phyloP scores from a whole-genome alignment of 495 filamentous ascomycete species.

The Aspergillus taichungensis region DNA sequence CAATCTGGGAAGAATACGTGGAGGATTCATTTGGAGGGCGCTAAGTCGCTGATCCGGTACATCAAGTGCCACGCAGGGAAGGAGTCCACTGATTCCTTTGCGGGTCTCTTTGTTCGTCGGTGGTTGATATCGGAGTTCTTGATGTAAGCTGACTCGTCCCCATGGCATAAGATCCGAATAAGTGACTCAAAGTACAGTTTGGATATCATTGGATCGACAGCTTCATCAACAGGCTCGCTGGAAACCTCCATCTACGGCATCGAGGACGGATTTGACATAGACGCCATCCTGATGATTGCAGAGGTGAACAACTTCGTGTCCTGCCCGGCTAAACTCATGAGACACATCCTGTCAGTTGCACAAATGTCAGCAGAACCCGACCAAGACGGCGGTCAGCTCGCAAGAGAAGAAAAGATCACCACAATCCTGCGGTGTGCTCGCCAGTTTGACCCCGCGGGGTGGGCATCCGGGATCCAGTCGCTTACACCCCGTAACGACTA shows the following conservation, averaged over 20 bases:
- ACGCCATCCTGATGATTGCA: neutral
- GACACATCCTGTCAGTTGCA: neutral
- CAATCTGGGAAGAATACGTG: neutral
- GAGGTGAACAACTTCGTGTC: neutral
- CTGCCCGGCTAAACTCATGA: neutral
- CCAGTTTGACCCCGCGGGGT: neutral
- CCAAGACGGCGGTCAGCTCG: neutral
- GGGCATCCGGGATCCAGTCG: neutral
- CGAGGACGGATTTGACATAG: neutral
- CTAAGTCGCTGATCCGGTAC: neutral
- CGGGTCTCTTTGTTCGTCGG: neutral
- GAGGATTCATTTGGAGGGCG: conserved; percentile 1
- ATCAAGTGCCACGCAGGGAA: neutral
- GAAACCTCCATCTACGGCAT: neutral
- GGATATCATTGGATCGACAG: conserved; percentile 1
- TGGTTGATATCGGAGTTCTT: neutral
- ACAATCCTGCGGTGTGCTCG: neutral
- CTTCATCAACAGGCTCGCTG: neutral
- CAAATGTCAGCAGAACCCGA: neutral
- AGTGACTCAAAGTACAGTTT: neutral
- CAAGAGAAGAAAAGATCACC: neutral
- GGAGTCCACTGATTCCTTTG: neutral
- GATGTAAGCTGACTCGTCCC: neutral
- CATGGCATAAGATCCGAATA: neutral
- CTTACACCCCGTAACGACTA: neutral